Evolutionary conservation across 2,329 filamentous ascomycete species (phyloP).

Genomic region (Aspergillus bombycis): DNA sequence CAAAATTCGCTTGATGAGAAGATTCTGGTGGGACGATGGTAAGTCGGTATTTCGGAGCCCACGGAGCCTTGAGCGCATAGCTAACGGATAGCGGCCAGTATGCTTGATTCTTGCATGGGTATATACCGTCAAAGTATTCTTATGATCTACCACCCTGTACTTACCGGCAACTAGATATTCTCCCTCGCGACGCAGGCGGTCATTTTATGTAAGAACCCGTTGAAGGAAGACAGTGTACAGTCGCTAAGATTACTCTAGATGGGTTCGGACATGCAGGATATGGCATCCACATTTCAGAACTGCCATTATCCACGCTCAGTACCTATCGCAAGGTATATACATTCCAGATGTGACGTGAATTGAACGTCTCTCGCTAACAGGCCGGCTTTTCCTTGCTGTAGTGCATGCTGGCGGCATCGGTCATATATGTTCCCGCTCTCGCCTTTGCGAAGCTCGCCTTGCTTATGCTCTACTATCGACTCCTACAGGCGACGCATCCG

Average conservation of each 20-base stretch:
- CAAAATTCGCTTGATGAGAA: constrained; percentile 16
- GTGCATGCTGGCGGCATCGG: constrained; percentile 17
- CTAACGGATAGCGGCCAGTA: neutral
- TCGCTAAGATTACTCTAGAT: neutral
- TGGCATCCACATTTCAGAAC: neutral
- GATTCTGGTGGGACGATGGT: constrained; percentile 26
- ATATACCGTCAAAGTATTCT: neutral
- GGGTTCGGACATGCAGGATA: constrained; percentile 4
- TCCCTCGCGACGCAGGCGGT: constrained; percentile 1
- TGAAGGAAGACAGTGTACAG: neutral
- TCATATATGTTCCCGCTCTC: constrained; percentile 23
- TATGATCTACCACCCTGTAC: neutral
- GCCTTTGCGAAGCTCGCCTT: constrained; percentile 26
- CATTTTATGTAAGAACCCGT: constrained; percentile 6
- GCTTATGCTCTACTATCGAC: constrained; percentile 24
- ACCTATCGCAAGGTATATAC: neutral
- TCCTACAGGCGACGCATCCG: constrained; percentile 10
- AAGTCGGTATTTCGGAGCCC: neutral
- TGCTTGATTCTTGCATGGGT: constrained; percentile 9
- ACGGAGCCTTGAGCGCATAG: neutral
- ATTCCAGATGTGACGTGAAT: neutral
- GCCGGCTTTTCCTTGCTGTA: neutral
- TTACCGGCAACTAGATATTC: neutral
- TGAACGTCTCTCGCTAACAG: neutral
- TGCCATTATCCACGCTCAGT: neutral